Percentiles rank a stretch among this genome's conserved stretches.
phyloP scores from a whole-genome alignment of 768 basidiomycete species.

The Lactarius pseudohatsudake region DNA sequence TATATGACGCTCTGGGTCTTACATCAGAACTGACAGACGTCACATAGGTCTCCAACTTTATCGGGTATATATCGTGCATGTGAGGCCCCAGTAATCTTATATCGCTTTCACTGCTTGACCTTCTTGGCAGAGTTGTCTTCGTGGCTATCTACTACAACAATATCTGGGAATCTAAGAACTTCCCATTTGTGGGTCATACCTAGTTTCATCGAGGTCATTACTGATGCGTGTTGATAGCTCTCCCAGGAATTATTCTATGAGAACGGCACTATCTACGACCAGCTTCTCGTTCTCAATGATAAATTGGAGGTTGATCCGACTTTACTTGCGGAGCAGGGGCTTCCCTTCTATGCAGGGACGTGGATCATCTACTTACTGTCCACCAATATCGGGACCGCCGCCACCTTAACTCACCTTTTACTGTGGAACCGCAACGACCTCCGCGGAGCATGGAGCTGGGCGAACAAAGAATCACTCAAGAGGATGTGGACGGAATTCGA shows the following conservation, averaged over 20 bases:
- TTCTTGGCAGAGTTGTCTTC: constrained; percentile 30
- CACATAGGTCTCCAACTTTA: constrained; percentile 45
- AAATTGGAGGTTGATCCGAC: constrained; percentile 45
- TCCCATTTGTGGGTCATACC: constrained; percentile 21
- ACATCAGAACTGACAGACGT: background rate
- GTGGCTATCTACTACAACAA: constrained; percentile 34
- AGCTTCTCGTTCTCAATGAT: constrained; percentile 37
- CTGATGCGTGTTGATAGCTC: constrained; percentile 20
- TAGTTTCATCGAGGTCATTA: background rate
- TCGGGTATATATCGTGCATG: constrained; percentile 56
- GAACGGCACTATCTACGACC: constrained; percentile 33
- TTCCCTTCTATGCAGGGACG: constrained; percentile 49
- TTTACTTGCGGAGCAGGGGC: constrained; percentile 42
- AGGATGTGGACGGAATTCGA: constrained; percentile 39
- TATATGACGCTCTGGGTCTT: background rate
- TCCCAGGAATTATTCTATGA: constrained; percentile 32
- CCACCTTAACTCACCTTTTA: constrained; percentile 49
- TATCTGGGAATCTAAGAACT: constrained; percentile 31
- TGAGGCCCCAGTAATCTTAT: constrained; percentile 31
- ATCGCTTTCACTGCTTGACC: background rate
- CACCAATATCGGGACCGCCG: constrained; percentile 50
- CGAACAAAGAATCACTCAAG: constrained; percentile 39
- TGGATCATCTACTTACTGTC: constrained; percentile 47
- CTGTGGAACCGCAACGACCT: constrained; percentile 50
- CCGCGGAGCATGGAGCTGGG: constrained; percentile 48